phyloP scores from a whole-genome alignment of 208 protist species.

The Trypanosoma melophagium region DNA sequence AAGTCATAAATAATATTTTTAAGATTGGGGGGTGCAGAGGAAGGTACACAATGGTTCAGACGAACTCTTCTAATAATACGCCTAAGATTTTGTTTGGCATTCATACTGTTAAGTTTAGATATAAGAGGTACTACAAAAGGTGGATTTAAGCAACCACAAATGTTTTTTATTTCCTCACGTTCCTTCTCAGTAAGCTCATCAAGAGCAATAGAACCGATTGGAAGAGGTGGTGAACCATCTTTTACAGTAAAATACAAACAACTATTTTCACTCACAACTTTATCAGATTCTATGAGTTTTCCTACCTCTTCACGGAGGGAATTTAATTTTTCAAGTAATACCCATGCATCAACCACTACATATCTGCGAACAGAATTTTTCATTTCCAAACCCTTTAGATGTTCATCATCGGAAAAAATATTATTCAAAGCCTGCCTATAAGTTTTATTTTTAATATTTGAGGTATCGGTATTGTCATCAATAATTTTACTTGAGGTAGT shows the following conservation, averaged over 20 bases:
- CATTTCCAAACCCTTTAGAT: not conserved
- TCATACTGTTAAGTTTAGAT: not conserved
- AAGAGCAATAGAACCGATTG: slow-evolving; percentile 14
- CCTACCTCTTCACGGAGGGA: slow-evolving; percentile 6
- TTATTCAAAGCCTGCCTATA: not conserved
- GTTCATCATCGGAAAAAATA: not conserved
- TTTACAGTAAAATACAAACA: slow-evolving; percentile 21
- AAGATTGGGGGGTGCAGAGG: slow-evolving; percentile 8
- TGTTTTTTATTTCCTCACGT: slow-evolving; percentile 4
- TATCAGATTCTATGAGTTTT: slow-evolving; percentile 4
- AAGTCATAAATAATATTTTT: slow-evolving; percentile 15
- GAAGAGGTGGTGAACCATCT: slow-evolving; percentile 10
- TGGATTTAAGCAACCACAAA: slow-evolving; percentile 2
- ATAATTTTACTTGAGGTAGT: not conserved
- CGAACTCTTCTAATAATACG: slow-evolving; percentile 4
- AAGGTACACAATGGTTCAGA: slow-evolving; percentile 10
- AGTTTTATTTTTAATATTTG: not conserved
- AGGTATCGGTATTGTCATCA: not conserved
- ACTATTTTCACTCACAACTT: slow-evolving; percentile 7
- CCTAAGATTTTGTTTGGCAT: not conserved
- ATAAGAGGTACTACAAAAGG: slow-evolving; percentile 16
- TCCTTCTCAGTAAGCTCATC: slow-evolving; percentile 10
- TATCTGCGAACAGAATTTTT: slow-evolving; percentile 5
- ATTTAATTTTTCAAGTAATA: slow-evolving; percentile 17
- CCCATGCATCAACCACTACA: slow-evolving; percentile 15